Percentiles rank a stretch among this genome's conserved stretches.
Evolutionary conservation across 495 filamentous ascomycete genomes (phyloP).

Genomic region (Podospora comata): DNA sequence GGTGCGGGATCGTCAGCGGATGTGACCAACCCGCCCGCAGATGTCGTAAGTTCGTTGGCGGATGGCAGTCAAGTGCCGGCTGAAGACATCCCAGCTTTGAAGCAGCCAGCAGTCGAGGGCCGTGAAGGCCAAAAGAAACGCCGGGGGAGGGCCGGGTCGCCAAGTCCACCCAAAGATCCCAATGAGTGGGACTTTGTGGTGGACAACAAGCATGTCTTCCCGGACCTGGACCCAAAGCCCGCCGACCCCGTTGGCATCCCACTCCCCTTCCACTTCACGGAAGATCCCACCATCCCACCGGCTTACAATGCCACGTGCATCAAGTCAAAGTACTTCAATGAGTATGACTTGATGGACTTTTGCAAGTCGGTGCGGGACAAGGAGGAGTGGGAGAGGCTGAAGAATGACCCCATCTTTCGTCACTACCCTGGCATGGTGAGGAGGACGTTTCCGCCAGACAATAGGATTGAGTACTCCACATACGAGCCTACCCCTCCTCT

Average conservation of each 20-base stretch:
- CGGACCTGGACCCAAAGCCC: conserved; percentile 30
- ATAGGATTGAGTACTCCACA: conserved; percentile 24
- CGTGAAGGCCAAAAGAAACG: conserved; percentile 7
- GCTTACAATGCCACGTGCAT: conserved; percentile 44
- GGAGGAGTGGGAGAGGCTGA: conserved; percentile 41
- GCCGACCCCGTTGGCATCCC: conserved; percentile 46
- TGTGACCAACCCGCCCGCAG: background rate
- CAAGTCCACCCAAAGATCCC: background rate
- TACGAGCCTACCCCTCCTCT: conserved; percentile 26
- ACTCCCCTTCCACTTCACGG: conserved; percentile 39
- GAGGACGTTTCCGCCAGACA: conserved; percentile 22
- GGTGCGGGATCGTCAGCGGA: background rate
- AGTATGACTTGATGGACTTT: conserved; percentile 46
- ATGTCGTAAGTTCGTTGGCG: background rate
- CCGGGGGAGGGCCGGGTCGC: conserved; percentile 11
- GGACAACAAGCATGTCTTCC: conserved; percentile 43
- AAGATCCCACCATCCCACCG: conserved; percentile 44
- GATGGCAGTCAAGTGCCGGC: background rate
- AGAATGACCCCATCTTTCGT: conserved; percentile 49
- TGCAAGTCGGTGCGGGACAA: conserved; percentile 40
- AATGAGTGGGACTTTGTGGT: conserved; percentile 36
- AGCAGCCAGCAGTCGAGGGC: conserved; percentile 1
- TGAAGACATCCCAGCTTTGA: background rate
- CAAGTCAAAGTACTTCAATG: conserved; percentile 47
- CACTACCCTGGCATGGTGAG: conserved; percentile 31